phyloP scores from a whole-genome alignment of 495 filamentous ascomycete species.

The Aspergillus conjunctus region DNA sequence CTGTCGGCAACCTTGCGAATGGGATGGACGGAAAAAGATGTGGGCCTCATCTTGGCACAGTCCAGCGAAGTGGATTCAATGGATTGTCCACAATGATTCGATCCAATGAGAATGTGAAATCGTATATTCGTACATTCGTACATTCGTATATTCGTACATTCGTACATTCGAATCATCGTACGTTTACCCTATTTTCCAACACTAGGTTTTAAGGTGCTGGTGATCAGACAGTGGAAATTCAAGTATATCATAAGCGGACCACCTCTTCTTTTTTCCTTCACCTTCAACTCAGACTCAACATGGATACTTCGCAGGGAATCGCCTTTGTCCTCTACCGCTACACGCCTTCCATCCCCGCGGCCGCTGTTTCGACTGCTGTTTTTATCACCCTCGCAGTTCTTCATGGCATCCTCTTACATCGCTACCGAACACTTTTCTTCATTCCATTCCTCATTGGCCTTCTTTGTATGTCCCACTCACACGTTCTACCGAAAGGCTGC shows the following conservation, averaged over 20 bases:
- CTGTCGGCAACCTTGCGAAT: too few species aligned
- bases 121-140: background rate
- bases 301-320: background rate
- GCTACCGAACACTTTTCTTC: conserved; percentile 1
- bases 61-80: too few species aligned
- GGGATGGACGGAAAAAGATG: too few species aligned
- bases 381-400: background rate
- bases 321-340: background rate
- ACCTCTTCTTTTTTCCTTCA: background rate
- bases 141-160: background rate
- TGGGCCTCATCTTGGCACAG: too few species aligned
- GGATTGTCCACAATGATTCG: too few species aligned
- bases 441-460: background rate
- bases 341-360: background rate
- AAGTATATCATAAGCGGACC: too few species aligned
- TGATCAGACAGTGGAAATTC: too few species aligned
- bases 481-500: too few species aligned
- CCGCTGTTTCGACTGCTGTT: background rate
- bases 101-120: background rate
- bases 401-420: background rate
- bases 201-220: too few species aligned
- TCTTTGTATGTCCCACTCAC: conserved; percentile 1
- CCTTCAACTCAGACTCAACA: background rate
- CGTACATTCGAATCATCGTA: too few species aligned
- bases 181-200: too few species aligned